Evolutionary conservation across 2,329 filamentous ascomycete genomes (phyloP).

Genomic region (Erysiphe neolycopersici): DNA sequence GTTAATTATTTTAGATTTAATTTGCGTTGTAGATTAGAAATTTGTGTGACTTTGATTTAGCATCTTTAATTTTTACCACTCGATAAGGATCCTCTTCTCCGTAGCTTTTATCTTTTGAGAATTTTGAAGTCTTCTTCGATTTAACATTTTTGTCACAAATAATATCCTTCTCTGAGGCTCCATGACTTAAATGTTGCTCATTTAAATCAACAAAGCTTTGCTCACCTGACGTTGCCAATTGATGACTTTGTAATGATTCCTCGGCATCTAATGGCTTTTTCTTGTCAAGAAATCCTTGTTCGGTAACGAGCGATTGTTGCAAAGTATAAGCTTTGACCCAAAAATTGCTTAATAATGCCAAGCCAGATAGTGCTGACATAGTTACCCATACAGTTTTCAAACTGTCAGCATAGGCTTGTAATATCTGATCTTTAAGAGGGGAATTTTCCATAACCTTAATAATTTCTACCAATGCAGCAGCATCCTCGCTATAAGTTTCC

Average conservation of each 20-base stretch:
- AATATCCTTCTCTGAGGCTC: background rate
- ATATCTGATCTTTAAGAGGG: background rate
- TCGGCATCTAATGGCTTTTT: background rate
- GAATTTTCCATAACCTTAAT: background rate
- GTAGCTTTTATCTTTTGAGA: background rate
- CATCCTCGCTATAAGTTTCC: background rate
- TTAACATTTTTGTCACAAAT: too few species aligned
- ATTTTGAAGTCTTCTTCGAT: background rate
- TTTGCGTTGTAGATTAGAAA: too few species aligned
- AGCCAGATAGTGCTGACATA: constrained; percentile 1
- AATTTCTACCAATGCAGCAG: background rate
- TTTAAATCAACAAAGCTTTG: background rate
- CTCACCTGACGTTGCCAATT: background rate
- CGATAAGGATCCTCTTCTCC: background rate
- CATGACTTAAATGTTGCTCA: background rate
- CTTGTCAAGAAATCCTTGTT: constrained; percentile 1
- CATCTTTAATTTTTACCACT: background rate
- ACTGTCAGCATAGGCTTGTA: constrained; percentile 1
- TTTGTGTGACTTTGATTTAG: too few species aligned
- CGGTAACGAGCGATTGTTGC: background rate
- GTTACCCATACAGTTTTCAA: constrained; percentile 1
- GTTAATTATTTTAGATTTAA: too few species aligned
- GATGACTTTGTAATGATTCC: background rate
- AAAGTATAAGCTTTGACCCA: constrained; percentile 1
- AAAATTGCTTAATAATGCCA: background rate